A percentile compares a stretch with the other conserved stretches of the same genome.
Evolutionary conservation across 108 stramenopile species (phyloP).

Genomic region (Stephanodiscus triporus): DNA sequence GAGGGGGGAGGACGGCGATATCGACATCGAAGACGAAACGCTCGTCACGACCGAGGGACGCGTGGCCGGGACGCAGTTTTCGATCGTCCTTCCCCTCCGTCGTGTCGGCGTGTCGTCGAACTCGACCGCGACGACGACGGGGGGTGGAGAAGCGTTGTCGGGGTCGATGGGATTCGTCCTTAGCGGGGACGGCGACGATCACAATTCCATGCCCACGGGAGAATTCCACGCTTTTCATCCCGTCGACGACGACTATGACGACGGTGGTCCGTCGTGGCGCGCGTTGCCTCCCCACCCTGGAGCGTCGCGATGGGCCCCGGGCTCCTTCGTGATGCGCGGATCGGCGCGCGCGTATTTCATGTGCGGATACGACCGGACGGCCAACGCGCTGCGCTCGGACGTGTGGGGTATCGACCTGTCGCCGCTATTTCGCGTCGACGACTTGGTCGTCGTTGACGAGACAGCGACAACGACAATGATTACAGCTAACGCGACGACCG

Average conservation of each 20-base stretch:
- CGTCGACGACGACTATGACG: background rate
- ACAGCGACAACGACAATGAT: background rate
- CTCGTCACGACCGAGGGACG: conserved; percentile 42
- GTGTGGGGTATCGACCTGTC: conserved; percentile 45
- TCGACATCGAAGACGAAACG: background rate
- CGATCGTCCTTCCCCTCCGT: conserved; percentile 4
- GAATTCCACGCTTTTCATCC: conserved; percentile 52
- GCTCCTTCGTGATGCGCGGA: conserved; percentile 49
- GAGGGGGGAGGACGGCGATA: too few species aligned
- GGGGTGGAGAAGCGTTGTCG: background rate
- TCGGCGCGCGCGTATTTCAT: conserved; percentile 26
- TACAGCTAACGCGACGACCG: background rate
- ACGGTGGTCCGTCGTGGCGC: conserved; percentile 11
- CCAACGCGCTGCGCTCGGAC: conserved; percentile 12
- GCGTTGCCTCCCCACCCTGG: conserved; percentile 47
- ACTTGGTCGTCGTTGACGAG: background rate
- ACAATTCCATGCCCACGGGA: conserved; percentile 32
- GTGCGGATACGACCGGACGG: conserved; percentile 31
- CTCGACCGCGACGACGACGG: background rate
- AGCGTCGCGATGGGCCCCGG: conserved; percentile 50
- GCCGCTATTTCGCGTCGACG: conserved; percentile 20
- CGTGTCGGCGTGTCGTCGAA: background rate
- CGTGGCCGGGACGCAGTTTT: conserved; percentile 51
- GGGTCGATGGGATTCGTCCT: conserved; percentile 43
- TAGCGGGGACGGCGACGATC: conserved; percentile 47